These are phyloP conservation scores for Diaporthe australafricana DNA, from an alignment of 2,329 filamentous ascomycete species.

Conservation along the genomic window DNA sequence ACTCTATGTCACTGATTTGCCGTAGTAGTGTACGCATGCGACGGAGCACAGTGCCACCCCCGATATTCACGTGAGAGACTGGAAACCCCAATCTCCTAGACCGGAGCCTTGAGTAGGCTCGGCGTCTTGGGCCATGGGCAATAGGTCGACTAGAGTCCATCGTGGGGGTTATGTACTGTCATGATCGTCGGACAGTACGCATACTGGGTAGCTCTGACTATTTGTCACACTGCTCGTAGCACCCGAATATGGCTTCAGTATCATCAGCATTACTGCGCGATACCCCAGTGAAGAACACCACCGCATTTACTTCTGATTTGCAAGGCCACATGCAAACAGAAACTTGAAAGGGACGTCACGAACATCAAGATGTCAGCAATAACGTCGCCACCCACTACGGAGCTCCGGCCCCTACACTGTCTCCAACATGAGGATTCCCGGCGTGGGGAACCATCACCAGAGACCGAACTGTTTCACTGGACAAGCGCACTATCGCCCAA, in stretches of 20 bases:
- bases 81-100: slow-evolving; percentile 20
- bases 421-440: slow-evolving; percentile 15
- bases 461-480: slow-evolving; percentile 23
- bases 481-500: slow-evolving; percentile 23
- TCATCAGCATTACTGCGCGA: too few species aligned
- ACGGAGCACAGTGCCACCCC: too few species aligned
- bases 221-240: too few species aligned
- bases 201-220: too few species aligned
- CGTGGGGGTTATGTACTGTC: too few species aligned
- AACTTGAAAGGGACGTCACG: not conserved
- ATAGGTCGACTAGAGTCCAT: too few species aligned
- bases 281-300: too few species aligned
- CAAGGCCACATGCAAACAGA: not conserved
- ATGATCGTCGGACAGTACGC: too few species aligned
- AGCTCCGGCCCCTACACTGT: slow-evolving; percentile 39
- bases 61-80: not conserved
- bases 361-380: slow-evolving; percentile 27
- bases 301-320: too few species aligned
- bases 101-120: slow-evolving; percentile 17
- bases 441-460: slow-evolving; percentile 3
- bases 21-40: slow-evolving; percentile 10
- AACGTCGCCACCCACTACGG: slow-evolving; percentile 36
- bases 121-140: not conserved
- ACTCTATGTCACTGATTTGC: too few species aligned
- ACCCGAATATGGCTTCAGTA: slow-evolving; percentile 18